phyloP scores from a whole-genome alignment of 2,329 filamentous ascomycete species.

The Hansfordia pulvinata region DNA sequence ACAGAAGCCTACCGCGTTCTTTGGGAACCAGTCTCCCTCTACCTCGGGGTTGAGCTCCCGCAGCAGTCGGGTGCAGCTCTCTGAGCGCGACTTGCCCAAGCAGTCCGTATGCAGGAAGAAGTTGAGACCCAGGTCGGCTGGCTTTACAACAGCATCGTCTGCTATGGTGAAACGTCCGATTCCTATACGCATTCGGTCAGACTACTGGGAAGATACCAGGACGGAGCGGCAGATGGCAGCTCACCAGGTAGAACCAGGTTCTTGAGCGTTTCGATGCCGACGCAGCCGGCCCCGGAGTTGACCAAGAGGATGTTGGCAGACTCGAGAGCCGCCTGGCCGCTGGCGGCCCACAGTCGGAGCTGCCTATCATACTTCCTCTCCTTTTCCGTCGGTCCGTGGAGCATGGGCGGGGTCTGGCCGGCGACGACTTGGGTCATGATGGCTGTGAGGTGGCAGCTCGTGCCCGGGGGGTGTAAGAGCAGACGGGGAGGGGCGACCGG shows the following conservation, averaged over 20 bases:
- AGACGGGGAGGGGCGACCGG: too few relatives aligned
- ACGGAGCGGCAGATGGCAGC: constrained; percentile 8
- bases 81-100: constrained; percentile 64
- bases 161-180: constrained; percentile 87
- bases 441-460: too few relatives aligned
- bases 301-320: constrained; percentile 82
- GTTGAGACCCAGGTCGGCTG: constrained; percentile 84
- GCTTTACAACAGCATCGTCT: constrained; percentile 63
- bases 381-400: constrained; percentile 43
- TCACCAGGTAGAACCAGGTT: constrained; percentile 91
- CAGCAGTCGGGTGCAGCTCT: constrained; percentile 63
- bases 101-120: constrained; percentile 83
- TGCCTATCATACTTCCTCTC: constrained; percentile 86
- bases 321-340: constrained; percentile 80
- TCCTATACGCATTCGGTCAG: constrained; percentile 28
- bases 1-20: constrained; percentile 23
- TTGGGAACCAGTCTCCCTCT: constrained; percentile 55
- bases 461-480: too few relatives aligned
- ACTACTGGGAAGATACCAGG: constrained; percentile 1
- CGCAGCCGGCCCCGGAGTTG: constrained; percentile 75
- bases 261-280: constrained; percentile 84
- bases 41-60: constrained; percentile 91
- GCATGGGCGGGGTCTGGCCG: constrained; percentile 30
- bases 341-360: constrained; percentile 87
- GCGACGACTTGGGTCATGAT: constrained; percentile 30